phyloP scores from a whole-genome alignment of 805 yeast genomes.

The Kregervanrija pseudodelftensis region DNA sequence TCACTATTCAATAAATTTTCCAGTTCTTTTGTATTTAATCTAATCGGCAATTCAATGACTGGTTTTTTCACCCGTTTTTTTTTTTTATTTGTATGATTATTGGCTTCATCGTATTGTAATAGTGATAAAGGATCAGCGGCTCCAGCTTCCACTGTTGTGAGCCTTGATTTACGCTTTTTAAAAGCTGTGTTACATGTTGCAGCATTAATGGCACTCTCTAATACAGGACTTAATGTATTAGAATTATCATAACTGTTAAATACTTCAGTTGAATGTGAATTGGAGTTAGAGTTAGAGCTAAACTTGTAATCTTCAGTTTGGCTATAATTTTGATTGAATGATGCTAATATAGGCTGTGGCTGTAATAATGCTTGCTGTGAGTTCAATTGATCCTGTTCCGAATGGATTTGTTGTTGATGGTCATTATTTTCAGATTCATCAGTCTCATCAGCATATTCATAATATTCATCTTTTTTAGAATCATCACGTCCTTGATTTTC shows the following conservation, averaged over 20 bases:
- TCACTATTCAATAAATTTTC: constrained; percentile 19
- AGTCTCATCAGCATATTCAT: not conserved
- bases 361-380: too few species aligned
- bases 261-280: too few species aligned
- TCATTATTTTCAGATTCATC: not conserved
- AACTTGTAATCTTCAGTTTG: too few species aligned
- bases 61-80: constrained; percentile 3
- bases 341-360: too few species aligned
- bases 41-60: constrained; percentile 14
- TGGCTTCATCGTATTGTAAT: constrained; percentile 1
- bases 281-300: too few species aligned
- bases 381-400: too few species aligned
- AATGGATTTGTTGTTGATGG: too few species aligned
- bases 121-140: constrained; percentile 3
- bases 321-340: too few species aligned
- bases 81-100: constrained; percentile 5
- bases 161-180: constrained; percentile 1
- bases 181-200: too few species aligned
- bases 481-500: not conserved
- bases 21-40: constrained; percentile 12
- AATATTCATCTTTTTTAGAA: not conserved
- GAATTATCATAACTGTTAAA: too few species aligned
- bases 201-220: too few species aligned
- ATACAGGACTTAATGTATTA: too few species aligned
- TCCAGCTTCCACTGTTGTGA: constrained; percentile 9